Evolutionary conservation across 768 basidiomycete species (phyloP), one percentile per base, ranked within the genome.

Genomic region (Fistulinella prunicolor): DNA sequence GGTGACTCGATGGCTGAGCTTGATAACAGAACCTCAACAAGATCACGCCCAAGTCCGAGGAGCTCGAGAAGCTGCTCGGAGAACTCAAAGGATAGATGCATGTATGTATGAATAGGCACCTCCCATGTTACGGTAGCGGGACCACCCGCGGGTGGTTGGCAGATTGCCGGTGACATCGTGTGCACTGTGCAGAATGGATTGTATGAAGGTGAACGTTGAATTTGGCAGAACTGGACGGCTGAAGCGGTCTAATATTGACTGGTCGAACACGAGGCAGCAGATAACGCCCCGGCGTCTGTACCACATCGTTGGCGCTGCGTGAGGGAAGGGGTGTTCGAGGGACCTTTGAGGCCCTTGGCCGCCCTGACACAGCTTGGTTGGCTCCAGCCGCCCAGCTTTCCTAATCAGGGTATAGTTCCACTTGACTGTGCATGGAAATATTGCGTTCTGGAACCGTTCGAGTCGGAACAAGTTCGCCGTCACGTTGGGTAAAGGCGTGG

Each of bases 21-120:
- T 44, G 55, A 39, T 54, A 19, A 49, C 56, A 88, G 87, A 67
- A 86, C 59, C 79, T 91, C 60, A 70, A 77, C 44, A 69, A 65
- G 38, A 67, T 47, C 6, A 13, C 70, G 17, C 71, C 62, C 21
- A 77, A 78, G 44, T 42, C 55, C 54, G 77, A 78, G 10, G 77
- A 79, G 17, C 69, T 79, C 51, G 75, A 81, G 71, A 70, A 74
- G 60, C 65, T 77, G 63, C 70, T 86, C 54, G 73, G 66, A 6
- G 78, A 85, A 60, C 77, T 93, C 51, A 72, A 87, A 51, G 79
- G 77, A 55, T 64, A 62, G 59, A 42, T n/a, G n/a, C n/a, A n/a
- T n/a, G n/a, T n/a, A n/a, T n/a, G 26, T 28, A 10, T 28, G 26
- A 10, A 28, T 10, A 28, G 26, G 26, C n/a, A n/a, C n/a, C n/a